Evolutionary conservation across 2,329 filamentous ascomycete genomes (phyloP), one percentile per base, ranked within the genome.

Genomic region (Bipolaris bicolor): DNA sequence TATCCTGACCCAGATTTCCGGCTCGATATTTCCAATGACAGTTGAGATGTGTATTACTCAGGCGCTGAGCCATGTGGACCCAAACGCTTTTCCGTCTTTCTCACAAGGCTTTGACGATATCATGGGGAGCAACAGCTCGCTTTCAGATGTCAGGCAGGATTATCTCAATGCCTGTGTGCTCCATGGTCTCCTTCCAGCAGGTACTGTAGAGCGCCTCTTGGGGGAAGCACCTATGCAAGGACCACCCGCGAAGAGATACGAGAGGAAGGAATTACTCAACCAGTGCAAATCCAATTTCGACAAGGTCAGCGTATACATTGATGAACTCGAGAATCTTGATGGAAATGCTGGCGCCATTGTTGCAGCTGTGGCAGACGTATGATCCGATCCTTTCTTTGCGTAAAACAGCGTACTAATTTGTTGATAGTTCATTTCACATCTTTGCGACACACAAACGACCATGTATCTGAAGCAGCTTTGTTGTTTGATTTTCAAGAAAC

Each of bases 91-190:
- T 62, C 86, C 87, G 4, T 85, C 87, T 0, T 82, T 89, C 52
- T 87, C 87, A 10, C 84, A 86, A 48, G 83, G 87, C 66, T 88
- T 88, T 57, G 82, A 86, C 49, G 85, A 86, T 20, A 78, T 79
- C 20, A 81, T 82, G 72, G 79, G 78, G 33, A 79, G 76, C 11
- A 86, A 83, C 51, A 84, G 83, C 51, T 81, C 84, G 36, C 79
- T 90, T 2, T 85, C 86, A 26, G 84, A 88, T 58, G 91, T 91
- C 26, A 85, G 88, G 24, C 90, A 90, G 78, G 81, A 97, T 60
- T 98, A 98, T 64, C 85, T 96, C 39, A 95, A 96, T 62, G 88
- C 94, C 0, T 99, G 95, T 72, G 91, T 91, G 52, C 82, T 97
- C 37, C 93, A 98, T 74, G 87, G 88, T 0, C 81, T 99, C n/a